A percentile compares a stretch with the other conserved stretches of the same genome.
Conservation (phyloP, 495 filamentous ascomycete genomes). For the Tuber microsphaerosporum region DNA sequence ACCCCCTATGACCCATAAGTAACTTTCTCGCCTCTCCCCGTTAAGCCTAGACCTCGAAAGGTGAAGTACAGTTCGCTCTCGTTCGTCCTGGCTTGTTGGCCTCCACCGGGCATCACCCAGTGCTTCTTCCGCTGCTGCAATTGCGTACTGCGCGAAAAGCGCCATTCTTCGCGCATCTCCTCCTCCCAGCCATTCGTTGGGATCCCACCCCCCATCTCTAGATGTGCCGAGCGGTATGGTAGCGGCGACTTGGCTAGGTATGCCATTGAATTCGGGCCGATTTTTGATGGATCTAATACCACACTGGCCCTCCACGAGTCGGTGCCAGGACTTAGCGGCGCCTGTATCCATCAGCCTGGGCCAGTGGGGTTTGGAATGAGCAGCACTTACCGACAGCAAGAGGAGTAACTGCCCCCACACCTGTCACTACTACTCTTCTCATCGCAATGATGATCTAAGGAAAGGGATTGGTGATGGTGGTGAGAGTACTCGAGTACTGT, state of each 20-base stretch:
- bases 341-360: constrained; percentile 46
- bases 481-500: not conserved
- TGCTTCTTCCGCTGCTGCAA: constrained; percentile 81
- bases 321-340: constrained; percentile 67
- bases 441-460: constrained; percentile 47
- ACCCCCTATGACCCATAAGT: constrained; percentile 53
- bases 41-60: not conserved
- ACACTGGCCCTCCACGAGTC: constrained; percentile 68
- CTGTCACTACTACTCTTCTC: constrained; percentile 93
- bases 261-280: constrained; percentile 55
- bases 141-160: constrained; percentile 81
- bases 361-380: no score
- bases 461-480: not conserved
- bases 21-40: not conserved
- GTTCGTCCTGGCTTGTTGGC: constrained; percentile 55
- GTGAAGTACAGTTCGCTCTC: constrained; percentile 57
- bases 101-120: constrained; percentile 75
- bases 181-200: constrained; percentile 66
- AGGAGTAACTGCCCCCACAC: constrained; percentile 85
- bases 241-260: constrained; percentile 79
- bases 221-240: constrained; percentile 60
- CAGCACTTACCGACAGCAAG: constrained; percentile 63
- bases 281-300: constrained; percentile 65
- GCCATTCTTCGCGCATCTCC: constrained; percentile 76
- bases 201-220: constrained; percentile 59